Base-by-base conservation (phyloP, 257 asterid genomes). In the Striga asiatica region DNA sequence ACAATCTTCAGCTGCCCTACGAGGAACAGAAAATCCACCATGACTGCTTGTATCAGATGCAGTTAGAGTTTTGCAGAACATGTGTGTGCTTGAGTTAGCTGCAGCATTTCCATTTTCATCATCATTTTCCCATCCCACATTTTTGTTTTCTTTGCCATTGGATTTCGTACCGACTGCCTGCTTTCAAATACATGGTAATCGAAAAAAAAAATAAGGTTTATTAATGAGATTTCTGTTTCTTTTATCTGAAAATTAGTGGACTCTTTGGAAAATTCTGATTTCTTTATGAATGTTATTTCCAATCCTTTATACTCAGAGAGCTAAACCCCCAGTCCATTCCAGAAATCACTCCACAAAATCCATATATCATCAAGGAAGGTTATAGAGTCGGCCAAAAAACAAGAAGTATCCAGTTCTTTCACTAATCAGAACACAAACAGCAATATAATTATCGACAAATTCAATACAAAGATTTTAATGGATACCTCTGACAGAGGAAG, bases 1-100 rank as follows among this genome's bases (percentile, higher is more conserved):
- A 66, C 94, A 83, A 66, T 83, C 94, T 74, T 83, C 94, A 29
- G 94, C 94, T 61, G 94, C 94, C 66, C 94, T 76, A 16, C 94
- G 81, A 24, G 94, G 94, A 65, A 83, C 94, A 0, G 94, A 83
- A 74, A 83, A 83, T 50, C 94, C 94, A 62, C 94, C 94, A 45
- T 83, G 89, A 4, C 84, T 80, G 62, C 89, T 83, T 10, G 94
- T 83, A 63, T 83, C 94, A 0, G 94, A 83, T 47, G 86, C 94
- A 11, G 94, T 83, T 4, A 83, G 84, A 2, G 94, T 83, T 56
- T 83, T 83, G 71, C 93, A 83, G 66, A 83, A 83, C 94, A 83
- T 83, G 52, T 83, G 94, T 25, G 94, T 67, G 38, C 78, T 76
- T 28, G 83, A 62, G 63, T 45, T 82, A 67, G 76, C 3, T 41